phyloP scores from a whole-genome alignment of 1,284 basidiomycete species.

The Cryptococcus sp. region DNA sequence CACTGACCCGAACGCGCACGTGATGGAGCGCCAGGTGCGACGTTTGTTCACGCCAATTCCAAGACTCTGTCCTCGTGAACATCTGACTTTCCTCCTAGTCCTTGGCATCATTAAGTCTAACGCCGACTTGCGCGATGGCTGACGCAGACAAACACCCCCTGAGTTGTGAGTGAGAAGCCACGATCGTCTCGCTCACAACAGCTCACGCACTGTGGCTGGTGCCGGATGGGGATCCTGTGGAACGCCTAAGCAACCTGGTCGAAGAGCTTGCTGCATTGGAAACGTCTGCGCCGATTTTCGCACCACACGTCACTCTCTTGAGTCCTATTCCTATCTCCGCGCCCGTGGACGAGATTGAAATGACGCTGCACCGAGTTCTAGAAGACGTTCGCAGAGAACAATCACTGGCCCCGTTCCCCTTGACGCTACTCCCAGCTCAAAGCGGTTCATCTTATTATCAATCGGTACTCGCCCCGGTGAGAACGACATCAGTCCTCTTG shows the following conservation, averaged over 20 bases:
- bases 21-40: too few relatives aligned
- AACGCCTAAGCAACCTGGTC: slow-evolving; percentile 15
- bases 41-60: too few relatives aligned
- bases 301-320: slow-evolving; percentile 41
- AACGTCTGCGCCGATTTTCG: slow-evolving; percentile 27
- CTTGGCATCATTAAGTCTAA: too few relatives aligned
- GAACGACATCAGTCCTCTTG: slow-evolving; percentile 14
- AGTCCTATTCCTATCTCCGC: slow-evolving; percentile 20
- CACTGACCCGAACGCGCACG: too few relatives aligned
- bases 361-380: slow-evolving; percentile 3
- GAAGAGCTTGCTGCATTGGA: slow-evolving; percentile 17
- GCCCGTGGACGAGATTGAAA: slow-evolving; percentile 13
- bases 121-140: too few relatives aligned
- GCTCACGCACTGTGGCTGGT: slow-evolving; percentile 20
- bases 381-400: not conserved
- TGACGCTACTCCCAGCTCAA: slow-evolving; percentile 21
- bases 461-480: slow-evolving; percentile 38
- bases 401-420: slow-evolving; percentile 1
- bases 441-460: slow-evolving; percentile 41
- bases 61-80: too few relatives aligned
- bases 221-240: slow-evolving; percentile 1
- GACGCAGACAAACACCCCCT: not conserved
- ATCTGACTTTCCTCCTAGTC: too few relatives aligned
- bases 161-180: not conserved
- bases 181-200: not conserved